phyloP scores from a whole-genome alignment of 129 eudicot genomes.

The Ambrosia artemisiifolia region DNA sequence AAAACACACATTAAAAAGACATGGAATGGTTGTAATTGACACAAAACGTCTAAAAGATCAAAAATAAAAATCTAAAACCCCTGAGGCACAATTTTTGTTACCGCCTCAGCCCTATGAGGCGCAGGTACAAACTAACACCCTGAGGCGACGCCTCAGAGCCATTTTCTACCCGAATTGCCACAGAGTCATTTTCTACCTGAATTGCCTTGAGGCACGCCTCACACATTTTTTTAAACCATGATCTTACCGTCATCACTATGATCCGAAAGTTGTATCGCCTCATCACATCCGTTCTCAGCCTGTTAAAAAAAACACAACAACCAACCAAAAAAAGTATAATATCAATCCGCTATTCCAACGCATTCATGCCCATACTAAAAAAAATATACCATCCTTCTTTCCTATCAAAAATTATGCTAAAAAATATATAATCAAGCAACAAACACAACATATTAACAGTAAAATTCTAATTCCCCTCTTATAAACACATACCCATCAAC shows the following conservation, averaged over 20 bases:
- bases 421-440: background rate
- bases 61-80: too few species aligned
- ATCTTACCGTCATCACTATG: constrained; percentile 30
- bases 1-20: too few species aligned
- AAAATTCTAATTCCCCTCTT: background rate
- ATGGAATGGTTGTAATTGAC: too few species aligned
- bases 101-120: too few species aligned
- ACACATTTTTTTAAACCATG: too few species aligned
- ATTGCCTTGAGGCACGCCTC: too few species aligned
- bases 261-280: constrained; percentile 30
- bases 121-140: too few species aligned
- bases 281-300: constrained; percentile 23
- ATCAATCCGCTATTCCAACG: constrained; percentile 3
- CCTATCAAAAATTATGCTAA: background rate
- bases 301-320: constrained; percentile 14
- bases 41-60: too few species aligned
- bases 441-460: background rate
- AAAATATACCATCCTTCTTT: background rate
- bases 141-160: too few species aligned
- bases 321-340: constrained; percentile 14
- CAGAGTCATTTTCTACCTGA: too few species aligned
- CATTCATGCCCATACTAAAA: background rate
- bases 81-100: too few species aligned
- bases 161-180: too few species aligned
- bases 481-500: constrained; percentile 8